Evolutionary conservation across 2,329 filamentous ascomycete species (phyloP), one percentile per base, ranked within the genome.

Genomic region (Alternaria postmessia): DNA sequence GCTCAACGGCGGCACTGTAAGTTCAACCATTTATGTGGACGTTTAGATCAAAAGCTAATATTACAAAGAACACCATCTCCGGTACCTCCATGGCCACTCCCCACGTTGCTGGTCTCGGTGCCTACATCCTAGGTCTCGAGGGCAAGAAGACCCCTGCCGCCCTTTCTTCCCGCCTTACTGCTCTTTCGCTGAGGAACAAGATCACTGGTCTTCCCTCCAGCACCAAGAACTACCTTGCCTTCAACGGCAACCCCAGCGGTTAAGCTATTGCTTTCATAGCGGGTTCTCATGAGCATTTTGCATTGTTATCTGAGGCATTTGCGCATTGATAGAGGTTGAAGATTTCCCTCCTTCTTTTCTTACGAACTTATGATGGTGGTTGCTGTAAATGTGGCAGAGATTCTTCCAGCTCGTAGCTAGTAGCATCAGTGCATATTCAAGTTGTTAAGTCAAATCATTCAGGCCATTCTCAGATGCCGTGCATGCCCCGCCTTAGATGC

Each of bases 81-180:
- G 88, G 88, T 52, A 90, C 88, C 22, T 87, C 84, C 54, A 89
- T 89, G 88, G 89, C 89, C 51, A 85, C 86, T 38, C 90, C 90
- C 16, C 89, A 92, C 75, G 83, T 92, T 61, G 85, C 87, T 52
- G 90, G 90, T 65, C 83, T 92, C n/a, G 88, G 85, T 39, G 89
- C 89, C 49, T 92, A 91, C 79, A 80, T 92, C 49, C 87, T 91
- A 80, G 74, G 73, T 18, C 76, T 85, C 38, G 80, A 85, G 64
- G 78, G 78, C 42, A 73, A 80, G 59, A 75, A 61, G 49, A 79
- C 78, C n/a, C 83, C 85, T 0, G 74, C 80, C 53, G 83, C 79
- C 11, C 81, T 88, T 22, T 82, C 81, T 69, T 28, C 74, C 51
- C 82, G 82, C 66, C 81, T 88, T 64, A 72, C 76, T 63, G 69